phyloP scores from a whole-genome alignment of 768 basidiomycete genomes.

The Rhizopogon vinicolor region DNA sequence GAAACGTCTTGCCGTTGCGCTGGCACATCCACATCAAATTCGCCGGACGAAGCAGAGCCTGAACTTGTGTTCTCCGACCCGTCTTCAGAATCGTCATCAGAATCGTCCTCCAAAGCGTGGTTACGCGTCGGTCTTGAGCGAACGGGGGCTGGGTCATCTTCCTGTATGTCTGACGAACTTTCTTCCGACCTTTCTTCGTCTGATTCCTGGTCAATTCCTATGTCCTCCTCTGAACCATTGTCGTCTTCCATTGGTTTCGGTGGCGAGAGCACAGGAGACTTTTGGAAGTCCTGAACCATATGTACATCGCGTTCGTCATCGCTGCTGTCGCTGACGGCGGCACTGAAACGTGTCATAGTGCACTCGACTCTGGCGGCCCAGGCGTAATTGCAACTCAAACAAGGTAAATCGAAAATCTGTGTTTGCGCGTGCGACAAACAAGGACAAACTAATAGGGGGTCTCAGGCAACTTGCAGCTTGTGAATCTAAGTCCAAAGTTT shows the following conservation, averaged over 20 bases:
- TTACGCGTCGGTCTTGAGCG: conserved; percentile 29
- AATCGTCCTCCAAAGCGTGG: conserved; percentile 47
- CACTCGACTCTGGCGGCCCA: conserved; percentile 2
- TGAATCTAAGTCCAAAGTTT: too few species aligned
- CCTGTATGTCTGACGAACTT: conserved; percentile 43
- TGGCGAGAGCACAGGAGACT: conserved; percentile 9
- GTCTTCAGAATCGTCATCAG: conserved; percentile 51
- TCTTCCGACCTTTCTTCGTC: conserved; percentile 36
- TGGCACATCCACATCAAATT: conserved; percentile 13
- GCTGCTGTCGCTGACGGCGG: conserved; percentile 52
- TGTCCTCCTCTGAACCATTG: conserved; percentile 21
- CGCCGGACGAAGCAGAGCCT: conserved; percentile 21
- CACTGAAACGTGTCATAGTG: conserved; percentile 66
- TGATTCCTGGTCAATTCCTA: conserved; percentile 29
- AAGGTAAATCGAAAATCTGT: conserved; percentile 13
- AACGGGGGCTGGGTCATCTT: conserved; percentile 39
- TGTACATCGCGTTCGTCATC: conserved; percentile 44
- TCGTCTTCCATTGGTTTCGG: conserved; percentile 26
- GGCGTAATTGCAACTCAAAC: conserved; percentile 9
- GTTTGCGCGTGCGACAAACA: conserved; percentile 21
- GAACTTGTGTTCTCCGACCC: conserved; percentile 33
- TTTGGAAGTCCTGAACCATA: conserved; percentile 21
- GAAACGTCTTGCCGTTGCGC: conserved; percentile 37
- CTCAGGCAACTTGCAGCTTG: too few species aligned
- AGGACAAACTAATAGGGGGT: conserved; percentile 13